phyloP scores from a whole-genome alignment of 2,329 filamentous ascomycete genomes.

The Tolypocladium cylindrosporum region DNA sequence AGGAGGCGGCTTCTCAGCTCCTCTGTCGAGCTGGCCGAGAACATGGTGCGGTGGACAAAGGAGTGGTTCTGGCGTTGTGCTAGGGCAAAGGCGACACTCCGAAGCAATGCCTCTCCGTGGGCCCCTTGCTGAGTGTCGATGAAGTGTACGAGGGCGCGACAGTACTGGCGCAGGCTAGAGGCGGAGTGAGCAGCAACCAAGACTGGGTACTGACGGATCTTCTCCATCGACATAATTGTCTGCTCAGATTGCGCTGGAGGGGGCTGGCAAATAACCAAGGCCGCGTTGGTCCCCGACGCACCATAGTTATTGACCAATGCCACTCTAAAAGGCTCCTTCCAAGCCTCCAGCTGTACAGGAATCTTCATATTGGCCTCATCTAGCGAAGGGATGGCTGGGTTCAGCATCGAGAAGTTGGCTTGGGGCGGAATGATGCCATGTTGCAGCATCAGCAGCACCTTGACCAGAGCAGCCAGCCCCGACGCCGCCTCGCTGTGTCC shows the following conservation, averaged over 20 bases:
- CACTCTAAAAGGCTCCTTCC: slow-evolving; percentile 8
- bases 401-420: slow-evolving; percentile 14
- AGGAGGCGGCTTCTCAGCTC: background rate
- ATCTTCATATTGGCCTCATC: slow-evolving; percentile 7
- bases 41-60: background rate
- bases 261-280: slow-evolving; percentile 3
- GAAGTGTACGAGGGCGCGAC: background rate
- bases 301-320: slow-evolving; percentile 26
- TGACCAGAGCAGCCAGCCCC: slow-evolving; percentile 19
- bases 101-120: background rate
- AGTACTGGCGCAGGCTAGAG: background rate
- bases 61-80: slow-evolving; percentile 1
- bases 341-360: slow-evolving; percentile 5
- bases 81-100: background rate
- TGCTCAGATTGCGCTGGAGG: background rate
- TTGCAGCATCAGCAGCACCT: slow-evolving; percentile 21
- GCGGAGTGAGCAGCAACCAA: background rate
- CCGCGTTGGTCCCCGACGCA: slow-evolving; percentile 23
- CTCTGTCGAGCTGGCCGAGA: background rate
- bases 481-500: slow-evolving; percentile 17
- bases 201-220: background rate
- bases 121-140: background rate
- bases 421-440: slow-evolving; percentile 13
- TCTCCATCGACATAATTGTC: background rate
- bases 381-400: slow-evolving; percentile 14